Base-by-base conservation (phyloP, 768 basidiomycete species). In the Infundibulicybe gibba region DNA sequence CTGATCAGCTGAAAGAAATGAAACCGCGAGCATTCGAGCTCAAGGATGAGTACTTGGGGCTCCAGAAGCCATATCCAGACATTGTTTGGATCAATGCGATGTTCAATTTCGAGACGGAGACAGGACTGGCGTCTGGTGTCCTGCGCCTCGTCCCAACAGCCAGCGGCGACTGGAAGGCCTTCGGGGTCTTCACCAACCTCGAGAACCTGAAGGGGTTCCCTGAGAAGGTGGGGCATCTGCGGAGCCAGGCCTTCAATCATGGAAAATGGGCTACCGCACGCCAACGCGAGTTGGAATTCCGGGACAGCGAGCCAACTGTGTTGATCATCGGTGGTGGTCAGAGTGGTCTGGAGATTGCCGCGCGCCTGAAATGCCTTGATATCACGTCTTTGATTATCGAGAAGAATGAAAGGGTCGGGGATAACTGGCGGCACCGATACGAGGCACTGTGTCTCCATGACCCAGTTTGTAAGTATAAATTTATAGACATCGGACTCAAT, bases 301-400 rank as follows among this genome's bases (percentile, higher is more conserved):
- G 39, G 85, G 84, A 3, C 55, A 17, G 10, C 11, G n/a, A 32
- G 10, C 56, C 56, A 0, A 32, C 70, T 1, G 87, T 85, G 8
- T 59, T 88, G 25, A 66, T 88, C 19, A 64, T 86, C n/a, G 82
- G 85, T 10, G 84, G 74, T 0, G 85, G 84, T 0, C 87, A 88
- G 46, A 76, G 74, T 50, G 89, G 86, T 1, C 63, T 92, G 32
- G 76, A 74, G 9, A 53, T 79, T 15, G 80, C 80, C 0, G 83
- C 81, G n/a, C 67, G 81, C 34, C 70, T 87, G 45, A 78, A 80
- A 56, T 64, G 63, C 4, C 63, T 83, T 5, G 79, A 67, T 32
- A 61, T 83, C 10, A 55, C 66, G 11, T 63, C 68, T 9, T 64
- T 87, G 6, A 63, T 90, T 12, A 67, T 90, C 41, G 89, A 92